These are phyloP conservation scores for Saccharomyces hybrid DNA, from an alignment of 1,139 yeast species.

Conservation along the genomic window DNA sequence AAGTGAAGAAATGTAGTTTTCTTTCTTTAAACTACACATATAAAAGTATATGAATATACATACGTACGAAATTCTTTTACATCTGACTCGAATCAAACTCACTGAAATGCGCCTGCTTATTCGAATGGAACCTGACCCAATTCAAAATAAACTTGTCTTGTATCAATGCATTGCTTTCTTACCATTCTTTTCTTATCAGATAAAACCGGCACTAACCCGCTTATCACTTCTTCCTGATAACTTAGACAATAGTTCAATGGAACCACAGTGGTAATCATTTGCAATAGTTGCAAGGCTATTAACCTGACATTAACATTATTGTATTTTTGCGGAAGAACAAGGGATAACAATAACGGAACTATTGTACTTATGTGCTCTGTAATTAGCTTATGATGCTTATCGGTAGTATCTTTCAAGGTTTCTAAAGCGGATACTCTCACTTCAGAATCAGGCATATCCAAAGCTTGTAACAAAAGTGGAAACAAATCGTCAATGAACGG, in stretches of 20 bases:
- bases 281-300: conserved; percentile 50
- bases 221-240: conserved; percentile 45
- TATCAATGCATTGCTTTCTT: conserved; percentile 66
- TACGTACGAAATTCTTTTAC: neutral
- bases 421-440: conserved; percentile 53
- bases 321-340: conserved; percentile 29
- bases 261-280: conserved; percentile 36
- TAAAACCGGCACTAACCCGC: conserved; percentile 43
- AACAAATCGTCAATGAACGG: conserved; percentile 56
- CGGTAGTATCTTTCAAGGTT: conserved; percentile 46
- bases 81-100: neutral
- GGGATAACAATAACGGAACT: conserved; percentile 45
- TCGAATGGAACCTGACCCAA: conserved; percentile 32
- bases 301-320: conserved; percentile 44
- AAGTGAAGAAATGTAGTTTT: neutral
- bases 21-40: neutral
- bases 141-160: conserved; percentile 70
- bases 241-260: conserved; percentile 42
- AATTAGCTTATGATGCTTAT: conserved; percentile 45
- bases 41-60: neutral
- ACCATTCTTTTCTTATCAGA: conserved; percentile 73
- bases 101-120: conserved; percentile 3
- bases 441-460: conserved; percentile 42
- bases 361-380: conserved; percentile 48
- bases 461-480: conserved; percentile 64